These are phyloP conservation scores for Geranium rotundifolium DNA, from an alignment of 345 rosid genomes.

Conservation along the genomic window DNA sequence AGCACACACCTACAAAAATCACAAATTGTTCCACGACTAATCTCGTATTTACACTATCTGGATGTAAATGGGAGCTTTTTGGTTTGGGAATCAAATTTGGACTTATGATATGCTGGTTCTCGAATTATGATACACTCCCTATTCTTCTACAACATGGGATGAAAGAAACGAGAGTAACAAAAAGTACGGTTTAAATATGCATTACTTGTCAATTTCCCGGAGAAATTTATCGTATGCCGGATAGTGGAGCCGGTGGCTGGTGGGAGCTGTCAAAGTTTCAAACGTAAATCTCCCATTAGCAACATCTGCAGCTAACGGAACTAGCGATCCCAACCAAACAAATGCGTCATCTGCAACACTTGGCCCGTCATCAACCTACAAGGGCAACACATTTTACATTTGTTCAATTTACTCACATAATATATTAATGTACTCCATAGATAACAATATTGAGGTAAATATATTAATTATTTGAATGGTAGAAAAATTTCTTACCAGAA, in stretches of 20 bases:
- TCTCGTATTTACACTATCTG: no score
- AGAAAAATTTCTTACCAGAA: conserved; percentile 49
- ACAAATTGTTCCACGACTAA: no score
- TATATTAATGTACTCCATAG: no score
- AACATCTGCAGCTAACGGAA: conserved; percentile 59
- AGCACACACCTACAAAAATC: conserved; percentile 40
- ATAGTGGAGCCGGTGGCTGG: conserved; percentile 52
- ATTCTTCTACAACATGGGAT: background rate
- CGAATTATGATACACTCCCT: no score
- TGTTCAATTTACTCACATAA: no score
- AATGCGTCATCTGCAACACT: conserved; percentile 77
- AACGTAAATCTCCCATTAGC: conserved; percentile 69
- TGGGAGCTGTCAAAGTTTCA: conserved; percentile 74
- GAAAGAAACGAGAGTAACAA: background rate
- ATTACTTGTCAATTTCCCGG: conserved; percentile 63
- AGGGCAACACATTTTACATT: background rate
- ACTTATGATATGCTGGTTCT: no score
- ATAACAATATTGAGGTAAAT: no score
- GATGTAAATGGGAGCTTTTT: no score
- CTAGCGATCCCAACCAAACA: conserved; percentile 59
- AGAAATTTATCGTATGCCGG: conserved; percentile 76
- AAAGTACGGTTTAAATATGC: conserved; percentile 7
- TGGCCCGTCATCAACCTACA: conserved; percentile 60
- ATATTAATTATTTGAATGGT: background rate
- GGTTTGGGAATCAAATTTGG: no score